Evolutionary conservation across 805 yeast genomes (phyloP).

Genomic region (Candida oleophila): DNA sequence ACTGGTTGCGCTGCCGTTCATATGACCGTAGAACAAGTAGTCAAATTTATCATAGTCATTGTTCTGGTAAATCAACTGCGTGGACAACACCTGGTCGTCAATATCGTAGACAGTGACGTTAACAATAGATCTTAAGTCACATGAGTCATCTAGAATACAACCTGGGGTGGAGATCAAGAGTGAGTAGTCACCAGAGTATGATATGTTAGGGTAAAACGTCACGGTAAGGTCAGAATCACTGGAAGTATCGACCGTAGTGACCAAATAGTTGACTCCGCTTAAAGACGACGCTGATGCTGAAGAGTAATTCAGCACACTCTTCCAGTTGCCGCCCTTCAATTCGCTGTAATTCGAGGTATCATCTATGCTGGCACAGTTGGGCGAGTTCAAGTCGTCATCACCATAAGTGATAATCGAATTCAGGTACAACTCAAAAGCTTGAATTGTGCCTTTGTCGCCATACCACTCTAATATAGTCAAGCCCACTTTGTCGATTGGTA

Average conservation of each 20-base stretch:
- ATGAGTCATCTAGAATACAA: constrained; percentile 65
- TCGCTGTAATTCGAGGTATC: constrained; percentile 23
- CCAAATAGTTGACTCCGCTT: constrained; percentile 33
- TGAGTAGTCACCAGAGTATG: constrained; percentile 72
- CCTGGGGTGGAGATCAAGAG: constrained; percentile 85
- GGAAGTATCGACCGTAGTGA: constrained; percentile 20
- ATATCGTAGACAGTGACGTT: constrained; percentile 66
- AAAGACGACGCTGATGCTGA: constrained; percentile 27
- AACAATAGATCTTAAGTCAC: constrained; percentile 70
- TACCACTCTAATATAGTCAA: constrained; percentile 65
- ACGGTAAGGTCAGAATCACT: constrained; percentile 35
- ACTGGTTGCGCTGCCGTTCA: constrained; percentile 41
- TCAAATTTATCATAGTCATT: constrained; percentile 82
- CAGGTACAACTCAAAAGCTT: constrained; percentile 73
- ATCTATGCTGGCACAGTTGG: constrained; percentile 49
- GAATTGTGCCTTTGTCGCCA: constrained; percentile 66
- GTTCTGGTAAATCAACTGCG: constrained; percentile 67
- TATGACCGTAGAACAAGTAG: constrained; percentile 65
- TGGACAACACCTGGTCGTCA: constrained; percentile 41
- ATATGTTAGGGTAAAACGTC: constrained; percentile 64
- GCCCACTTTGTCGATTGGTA: constrained; percentile 60
- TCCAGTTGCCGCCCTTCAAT: constrained; percentile 27
- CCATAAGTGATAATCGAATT: constrained; percentile 65
- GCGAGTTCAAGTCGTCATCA: constrained; percentile 67
- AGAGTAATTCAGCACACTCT: constrained; percentile 22